Conservation (phyloP, 768 basidiomycete genomes). For the Brasilioporus rufonigricans region DNA sequence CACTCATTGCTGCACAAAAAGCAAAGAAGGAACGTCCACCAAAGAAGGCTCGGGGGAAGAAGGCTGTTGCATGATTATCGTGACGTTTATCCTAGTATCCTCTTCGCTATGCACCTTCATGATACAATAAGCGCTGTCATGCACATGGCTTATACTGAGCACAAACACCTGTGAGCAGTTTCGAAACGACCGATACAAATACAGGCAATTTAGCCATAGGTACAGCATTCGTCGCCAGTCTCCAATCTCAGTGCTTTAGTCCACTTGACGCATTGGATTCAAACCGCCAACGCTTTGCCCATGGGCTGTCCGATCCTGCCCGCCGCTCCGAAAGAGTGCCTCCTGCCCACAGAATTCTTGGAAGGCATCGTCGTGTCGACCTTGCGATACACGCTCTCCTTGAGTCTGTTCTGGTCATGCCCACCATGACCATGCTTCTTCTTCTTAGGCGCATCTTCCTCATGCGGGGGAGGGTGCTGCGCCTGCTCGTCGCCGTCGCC, state of each 20-base stretch:
- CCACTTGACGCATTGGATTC: constrained; percentile 19
- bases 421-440: constrained; percentile 39
- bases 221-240: constrained; percentile 7
- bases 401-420: constrained; percentile 45
- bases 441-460: constrained; percentile 48
- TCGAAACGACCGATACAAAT: constrained; percentile 14
- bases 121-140: constrained; percentile 15
- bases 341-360: constrained; percentile 34
- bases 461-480: constrained; percentile 35
- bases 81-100: constrained; percentile 26
- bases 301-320: constrained; percentile 60
- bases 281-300: constrained; percentile 40
- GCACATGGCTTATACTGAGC: constrained; percentile 1
- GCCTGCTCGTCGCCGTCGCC: constrained; percentile 32
- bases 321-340: constrained; percentile 40
- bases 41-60: too few species aligned
- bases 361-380: constrained; percentile 49
- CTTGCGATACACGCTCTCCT: constrained; percentile 45
- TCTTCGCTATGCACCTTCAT: constrained; percentile 20
- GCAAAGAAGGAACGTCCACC: too few species aligned
- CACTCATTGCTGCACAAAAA: too few species aligned
- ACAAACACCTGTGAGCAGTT: not conserved
- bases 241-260: not conserved
- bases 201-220: constrained; percentile 10
- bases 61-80: constrained; percentile 23